Evolutionary conservation across 495 filamentous ascomycete genomes (phyloP), one percentile per base, ranked within the genome.

Genomic region (Sabuloglossum arenarium): DNA sequence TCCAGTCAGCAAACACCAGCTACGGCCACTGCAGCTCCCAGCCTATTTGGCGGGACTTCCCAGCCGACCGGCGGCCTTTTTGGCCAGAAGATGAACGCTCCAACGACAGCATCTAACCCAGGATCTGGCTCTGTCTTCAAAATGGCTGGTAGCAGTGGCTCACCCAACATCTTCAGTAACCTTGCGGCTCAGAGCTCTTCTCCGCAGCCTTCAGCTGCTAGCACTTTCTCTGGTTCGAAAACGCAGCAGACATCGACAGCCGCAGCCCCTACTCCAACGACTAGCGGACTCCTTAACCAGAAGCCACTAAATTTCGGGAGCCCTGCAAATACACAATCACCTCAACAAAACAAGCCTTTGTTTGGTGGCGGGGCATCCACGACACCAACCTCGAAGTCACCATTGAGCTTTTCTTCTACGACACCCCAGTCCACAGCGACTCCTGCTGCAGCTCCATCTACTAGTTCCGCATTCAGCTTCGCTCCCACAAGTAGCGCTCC

Each of bases 361-460:
- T 51, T 51, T 19, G 47, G 24, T 39, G 24, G 31, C 37, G 53
- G 27, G 37, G 0, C 29, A 25, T 37, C 29, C 23, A 37, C 53
- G 21, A 39, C 30, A 28, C 29, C 53, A 12, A 43, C 53, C 8
- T 16, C 53, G 12, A 51, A 51, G 30, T 39, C 53, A 1, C 21
- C 51, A 10, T 59, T 63, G 56, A 59, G 29, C 53, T 61, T 61
- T 12, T 21, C 50, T 34, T 29, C 59, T 10, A 39, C 49, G 24
- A 27, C 56, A 49, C 25, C 55, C 10, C 54, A 56, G 52, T 11
- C 53, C 5, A 10, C 27, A 6, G 29, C 51, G 25, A 43, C 42
- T 45, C 24, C 54, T 43, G 10, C 39, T 25, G 24, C 54, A 16
- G 43, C 39, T 3, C 24, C 54, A 11, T 2, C 29, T 16, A 16